Conservation (phyloP, 1,139 yeast species). For the Blastobotrys buckinghamii region DNA sequence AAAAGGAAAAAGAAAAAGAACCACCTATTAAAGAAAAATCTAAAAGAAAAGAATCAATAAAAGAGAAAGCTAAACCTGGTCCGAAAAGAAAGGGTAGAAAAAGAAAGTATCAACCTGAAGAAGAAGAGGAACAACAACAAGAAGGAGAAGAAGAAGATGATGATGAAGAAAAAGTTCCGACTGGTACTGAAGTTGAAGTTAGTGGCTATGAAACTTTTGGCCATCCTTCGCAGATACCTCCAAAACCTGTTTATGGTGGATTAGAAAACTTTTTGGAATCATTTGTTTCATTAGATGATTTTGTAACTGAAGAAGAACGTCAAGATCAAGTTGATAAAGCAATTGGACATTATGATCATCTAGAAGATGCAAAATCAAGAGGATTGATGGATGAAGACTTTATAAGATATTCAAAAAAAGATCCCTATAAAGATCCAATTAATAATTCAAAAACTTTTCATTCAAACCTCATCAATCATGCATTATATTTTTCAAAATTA, state of each 20-base stretch:
- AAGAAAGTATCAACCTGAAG: slow-evolving; percentile 6
- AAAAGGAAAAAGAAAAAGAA: not conserved
- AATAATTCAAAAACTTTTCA: slow-evolving; percentile 43
- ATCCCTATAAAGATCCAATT: slow-evolving; percentile 34
- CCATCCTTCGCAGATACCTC: slow-evolving; percentile 9
- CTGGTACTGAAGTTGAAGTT: slow-evolving; percentile 6
- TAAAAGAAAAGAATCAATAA: not conserved
- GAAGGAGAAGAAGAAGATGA: slow-evolving; percentile 10
- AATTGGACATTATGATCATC: slow-evolving; percentile 37
- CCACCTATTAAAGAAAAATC: not conserved
- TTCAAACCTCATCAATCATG: slow-evolving; percentile 75
- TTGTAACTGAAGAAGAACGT: slow-evolving; percentile 41
- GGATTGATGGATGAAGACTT: slow-evolving; percentile 42
- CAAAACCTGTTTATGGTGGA: slow-evolving; percentile 24
- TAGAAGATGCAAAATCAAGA: slow-evolving; percentile 49
- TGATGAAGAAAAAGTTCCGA: not conserved
- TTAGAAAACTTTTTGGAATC: slow-evolving; percentile 45
- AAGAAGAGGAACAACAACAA: not conserved
- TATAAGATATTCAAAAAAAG: slow-evolving; percentile 32
- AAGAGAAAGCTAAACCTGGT: not conserved
- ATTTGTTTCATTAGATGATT: slow-evolving; percentile 54
- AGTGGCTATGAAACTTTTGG: slow-evolving; percentile 9
- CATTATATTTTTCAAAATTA: slow-evolving; percentile 62
- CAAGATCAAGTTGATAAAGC: slow-evolving; percentile 46
- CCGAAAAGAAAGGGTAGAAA: slow-evolving; percentile 3